Evolutionary conservation across 1,284 basidiomycete genomes (phyloP), one percentile per base, ranked within the genome.

Genomic region (Xerocomus amazonicus): DNA sequence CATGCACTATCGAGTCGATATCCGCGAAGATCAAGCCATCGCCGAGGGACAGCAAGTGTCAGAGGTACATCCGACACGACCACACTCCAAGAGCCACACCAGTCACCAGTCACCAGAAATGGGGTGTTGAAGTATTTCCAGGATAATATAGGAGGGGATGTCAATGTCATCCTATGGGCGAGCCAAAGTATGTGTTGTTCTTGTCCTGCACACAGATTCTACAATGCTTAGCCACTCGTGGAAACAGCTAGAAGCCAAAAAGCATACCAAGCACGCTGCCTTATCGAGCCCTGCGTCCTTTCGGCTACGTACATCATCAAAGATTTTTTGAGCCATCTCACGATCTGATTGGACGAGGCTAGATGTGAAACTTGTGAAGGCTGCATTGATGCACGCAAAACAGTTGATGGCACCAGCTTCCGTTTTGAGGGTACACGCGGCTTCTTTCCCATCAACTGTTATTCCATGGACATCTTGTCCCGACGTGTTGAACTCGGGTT

Each of bases 21-120:
- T 2, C 91, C 91, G 42, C 71, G 73, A 45, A 91, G 79, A 63
- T 90, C 84, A 36, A 87, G 65, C 91, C 91, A 93, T 23, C 87
- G 77, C 39, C 89, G 75, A 29, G 90, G 89, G 50, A 81, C 74
- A 9, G 81, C 56, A 53, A 77, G 70, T 33, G 61, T 70, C 34
- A 72, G 50, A 0, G 77, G 76, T 19, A 67, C 67, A 39, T 75
- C 68, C 3, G 73, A 77, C n/a, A 81, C 67, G 6, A 69, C 61
- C 28, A 87, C 77, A 1, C 80, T 76, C 89, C 88, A 92, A 13
- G 70, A 54, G 27, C 63, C 60, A 55, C 81, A 68, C 59, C 78
- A 74, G 4, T 70, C 66, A 0, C 76, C 72, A 57, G 72, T 62
- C 53, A 83, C 70, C 34, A 83, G 61, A n/a, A 73, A 62, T 31